Conservation (phyloP, 345 rosid genomes). For the Streptanthus diversifolius region DNA sequence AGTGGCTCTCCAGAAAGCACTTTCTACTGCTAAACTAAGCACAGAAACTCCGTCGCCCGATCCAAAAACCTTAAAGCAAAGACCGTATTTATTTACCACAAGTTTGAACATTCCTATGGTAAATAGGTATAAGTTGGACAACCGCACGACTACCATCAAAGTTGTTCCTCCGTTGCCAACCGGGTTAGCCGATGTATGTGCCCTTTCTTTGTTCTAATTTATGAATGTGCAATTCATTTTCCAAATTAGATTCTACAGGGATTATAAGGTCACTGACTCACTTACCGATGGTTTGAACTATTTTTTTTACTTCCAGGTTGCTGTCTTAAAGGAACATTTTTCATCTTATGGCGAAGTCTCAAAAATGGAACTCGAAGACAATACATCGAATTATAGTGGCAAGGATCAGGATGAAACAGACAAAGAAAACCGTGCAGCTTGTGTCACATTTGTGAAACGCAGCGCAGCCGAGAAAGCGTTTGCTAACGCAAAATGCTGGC, state of each 20-base stretch:
- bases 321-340: conserved; percentile 69
- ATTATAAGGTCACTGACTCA: not conserved
- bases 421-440: conserved; percentile 45
- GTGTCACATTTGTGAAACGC: conserved; percentile 54
- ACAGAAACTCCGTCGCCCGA: conserved; percentile 38
- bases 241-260: not conserved
- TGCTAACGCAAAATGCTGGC: conserved; percentile 72
- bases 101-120: conserved; percentile 33
- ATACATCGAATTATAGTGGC: conserved; percentile 35
- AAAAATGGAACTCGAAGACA: conserved; percentile 63
- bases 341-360: conserved; percentile 67
- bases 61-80: conserved; percentile 44
- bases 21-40: conserved; percentile 39
- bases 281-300: conserved; percentile 14
- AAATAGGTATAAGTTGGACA: conserved; percentile 80
- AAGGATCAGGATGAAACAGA: conserved; percentile 35
- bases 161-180: conserved; percentile 71
- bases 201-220: conserved; percentile 23
- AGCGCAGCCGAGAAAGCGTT: conserved; percentile 81
- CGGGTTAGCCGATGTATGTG: conserved; percentile 69
- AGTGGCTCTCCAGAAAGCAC: conserved; percentile 40
- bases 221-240: not conserved
- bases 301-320: conserved; percentile 42
- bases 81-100: conserved; percentile 35
- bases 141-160: conserved; percentile 72